These are phyloP conservation scores for Ophiostoma ulmi DNA, from an alignment of 2,329 filamentous ascomycete genomes.

Conservation along the genomic window DNA sequence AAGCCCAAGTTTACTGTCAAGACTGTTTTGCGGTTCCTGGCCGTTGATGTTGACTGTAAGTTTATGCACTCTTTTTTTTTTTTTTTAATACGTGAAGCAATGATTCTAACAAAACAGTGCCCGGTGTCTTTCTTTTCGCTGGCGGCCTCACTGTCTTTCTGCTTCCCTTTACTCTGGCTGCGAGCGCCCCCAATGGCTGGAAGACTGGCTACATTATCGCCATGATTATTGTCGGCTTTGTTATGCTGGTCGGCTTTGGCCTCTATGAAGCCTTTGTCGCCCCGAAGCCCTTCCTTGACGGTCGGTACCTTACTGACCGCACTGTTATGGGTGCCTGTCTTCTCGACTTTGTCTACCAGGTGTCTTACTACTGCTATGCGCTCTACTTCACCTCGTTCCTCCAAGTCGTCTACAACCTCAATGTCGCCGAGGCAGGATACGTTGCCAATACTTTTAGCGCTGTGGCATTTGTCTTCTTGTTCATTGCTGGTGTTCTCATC, in stretches of 20 bases:
- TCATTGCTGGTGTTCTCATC: slow-evolving; percentile 38
- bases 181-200: slow-evolving; percentile 46
- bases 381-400: slow-evolving; percentile 40
- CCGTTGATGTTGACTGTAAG: neutral
- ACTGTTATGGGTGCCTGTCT: slow-evolving; percentile 49
- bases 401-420: slow-evolving; percentile 44
- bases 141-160: slow-evolving; percentile 39
- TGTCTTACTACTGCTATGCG: neutral
- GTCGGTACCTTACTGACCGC: slow-evolving; percentile 44
- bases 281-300: slow-evolving; percentile 43
- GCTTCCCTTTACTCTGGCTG: slow-evolving; percentile 58
- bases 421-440: slow-evolving; percentile 44
- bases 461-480: slow-evolving; percentile 40
- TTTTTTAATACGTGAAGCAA: neutral
- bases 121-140: neutral
- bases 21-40: neutral
- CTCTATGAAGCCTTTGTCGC: slow-evolving; percentile 55
- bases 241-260: slow-evolving; percentile 47
- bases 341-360: neutral
- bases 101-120: neutral
- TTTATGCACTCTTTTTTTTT: neutral
- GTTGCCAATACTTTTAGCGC: slow-evolving; percentile 36
- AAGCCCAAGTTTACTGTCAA: neutral
- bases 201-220: slow-evolving; percentile 49
- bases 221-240: slow-evolving; percentile 57